phyloP scores from a whole-genome alignment of 2,329 filamentous ascomycete species.

The Hypoxylon sp. region DNA sequence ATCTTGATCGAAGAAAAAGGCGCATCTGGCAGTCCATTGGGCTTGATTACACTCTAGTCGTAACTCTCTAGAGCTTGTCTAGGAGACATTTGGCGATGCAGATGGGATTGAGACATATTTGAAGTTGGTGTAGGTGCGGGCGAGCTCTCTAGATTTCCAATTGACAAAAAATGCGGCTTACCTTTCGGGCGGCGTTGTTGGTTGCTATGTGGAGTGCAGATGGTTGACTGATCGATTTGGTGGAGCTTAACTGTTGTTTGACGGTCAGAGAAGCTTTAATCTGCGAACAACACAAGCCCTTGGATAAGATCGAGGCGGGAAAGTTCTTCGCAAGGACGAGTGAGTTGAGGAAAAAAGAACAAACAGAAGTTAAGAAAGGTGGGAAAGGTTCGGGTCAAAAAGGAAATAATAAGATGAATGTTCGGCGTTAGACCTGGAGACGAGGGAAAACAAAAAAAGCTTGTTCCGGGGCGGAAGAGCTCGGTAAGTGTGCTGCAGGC shows the following conservation, averaged over 20 bases:
- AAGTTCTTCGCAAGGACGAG: slow-evolving; percentile 54
- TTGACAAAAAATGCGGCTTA: slow-evolving; percentile 43
- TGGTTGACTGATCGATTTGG: slow-evolving; percentile 37
- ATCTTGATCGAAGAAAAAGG: slow-evolving; percentile 31
- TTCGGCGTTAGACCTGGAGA: slow-evolving; percentile 48
- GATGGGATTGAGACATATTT: slow-evolving; percentile 11
- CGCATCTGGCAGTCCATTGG: slow-evolving; percentile 34
- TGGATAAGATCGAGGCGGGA: slow-evolving; percentile 48
- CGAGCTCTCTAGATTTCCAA: slow-evolving; percentile 28
- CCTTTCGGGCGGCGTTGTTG: slow-evolving; percentile 31
- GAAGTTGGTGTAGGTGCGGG: slow-evolving; percentile 18
- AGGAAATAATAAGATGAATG: slow-evolving; percentile 52
- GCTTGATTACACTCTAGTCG: slow-evolving; percentile 12
- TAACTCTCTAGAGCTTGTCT: slow-evolving; percentile 11
- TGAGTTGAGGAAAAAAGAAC: slow-evolving; percentile 52
- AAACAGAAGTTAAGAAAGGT: slow-evolving; percentile 43
- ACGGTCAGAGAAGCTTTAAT: slow-evolving; percentile 46
- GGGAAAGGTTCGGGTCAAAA: slow-evolving; percentile 47
- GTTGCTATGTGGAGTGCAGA: slow-evolving; percentile 37
- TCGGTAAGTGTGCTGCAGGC: slow-evolving; percentile 44
- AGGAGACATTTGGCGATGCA: slow-evolving; percentile 6
- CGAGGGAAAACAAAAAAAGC: slow-evolving; percentile 49
- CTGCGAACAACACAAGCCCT: slow-evolving; percentile 56
- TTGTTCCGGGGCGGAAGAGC: slow-evolving; percentile 51
- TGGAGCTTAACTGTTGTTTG: slow-evolving; percentile 44